A percentile compares a stretch with the other conserved stretches of the same genome.
Conservation (phyloP, 371 early-diverging fungal genomes). For the Entomophthora muscae region DNA sequence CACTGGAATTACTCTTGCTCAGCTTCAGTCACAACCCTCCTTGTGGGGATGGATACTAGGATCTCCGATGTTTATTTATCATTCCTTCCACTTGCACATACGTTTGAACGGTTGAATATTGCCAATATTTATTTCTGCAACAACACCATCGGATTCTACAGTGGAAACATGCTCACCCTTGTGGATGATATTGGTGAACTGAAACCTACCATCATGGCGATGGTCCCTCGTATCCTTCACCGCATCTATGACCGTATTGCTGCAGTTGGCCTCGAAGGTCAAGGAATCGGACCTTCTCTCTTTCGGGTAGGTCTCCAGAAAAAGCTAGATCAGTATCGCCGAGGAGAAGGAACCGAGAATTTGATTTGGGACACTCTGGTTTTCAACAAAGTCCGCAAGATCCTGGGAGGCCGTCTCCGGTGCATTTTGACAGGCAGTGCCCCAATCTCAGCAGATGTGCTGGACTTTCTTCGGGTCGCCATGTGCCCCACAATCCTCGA, state of each 20-base stretch:
- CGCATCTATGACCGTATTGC: conserved; percentile 68
- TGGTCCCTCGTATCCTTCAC: conserved; percentile 84
- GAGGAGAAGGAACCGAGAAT: conserved; percentile 39
- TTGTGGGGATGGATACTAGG: conserved; percentile 21
- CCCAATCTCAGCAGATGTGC: conserved; percentile 70
- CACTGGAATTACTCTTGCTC: conserved; percentile 27
- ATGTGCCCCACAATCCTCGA: conserved; percentile 43
- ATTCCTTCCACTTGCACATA: conserved; percentile 36
- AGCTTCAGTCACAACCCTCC: conserved; percentile 13
- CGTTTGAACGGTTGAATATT: conserved; percentile 59
- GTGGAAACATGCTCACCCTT: conserved; percentile 56
- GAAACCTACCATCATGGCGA: conserved; percentile 62
- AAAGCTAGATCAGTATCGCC: conserved; percentile 37
- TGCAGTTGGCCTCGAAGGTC: conserved; percentile 40
- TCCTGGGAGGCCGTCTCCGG: conserved; percentile 79
- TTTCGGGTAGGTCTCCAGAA: conserved; percentile 39
- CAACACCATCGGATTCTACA: conserved; percentile 58
- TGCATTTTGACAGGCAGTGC: conserved; percentile 75
- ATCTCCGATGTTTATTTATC: conserved; percentile 49
- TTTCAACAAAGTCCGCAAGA: conserved; percentile 67
- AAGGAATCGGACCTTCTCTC: conserved; percentile 32
- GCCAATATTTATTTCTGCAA: conserved; percentile 24
- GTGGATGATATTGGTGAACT: conserved; percentile 64
- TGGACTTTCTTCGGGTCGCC: conserved; percentile 75
- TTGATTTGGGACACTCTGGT: conserved; percentile 81